Base-by-base conservation (phyloP, 768 basidiomycete species). In the Tricholoma sp. region DNA sequence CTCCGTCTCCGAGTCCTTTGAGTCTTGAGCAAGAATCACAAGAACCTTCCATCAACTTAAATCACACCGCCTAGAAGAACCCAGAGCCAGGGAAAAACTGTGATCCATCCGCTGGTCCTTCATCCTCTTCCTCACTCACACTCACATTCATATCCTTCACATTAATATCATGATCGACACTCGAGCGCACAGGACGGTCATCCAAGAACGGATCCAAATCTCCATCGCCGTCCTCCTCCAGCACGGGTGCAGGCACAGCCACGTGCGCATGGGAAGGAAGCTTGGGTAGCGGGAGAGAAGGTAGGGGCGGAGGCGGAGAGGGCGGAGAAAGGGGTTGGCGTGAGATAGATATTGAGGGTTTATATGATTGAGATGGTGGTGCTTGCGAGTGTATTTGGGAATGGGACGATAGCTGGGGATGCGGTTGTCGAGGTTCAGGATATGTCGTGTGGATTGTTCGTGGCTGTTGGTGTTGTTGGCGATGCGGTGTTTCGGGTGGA, bases 31-130 rank as follows among this genome's bases (percentile, higher is more conserved):
- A 24, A 24, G 24, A 24, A 2, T 24, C 24, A 24, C 4, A 24
- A 24, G 24, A 36, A 6, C 4, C 34, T 8, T 36, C 34, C 34
- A 36, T 11, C 34, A 36, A n/a, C n/a, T n/a, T n/a, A n/a, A 36
- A 24, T 24, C 9, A 36, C 9, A 11, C 9, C 20, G 28, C 32
- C 47, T 49, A 49, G 54, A 74, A 73, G 61, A 74, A 67, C 29
- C 70, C 74, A 49, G 73, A 74, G 18, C 74, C 74, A 52, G 74
- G 72, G 56, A 70, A 74, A 54, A 73, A 65, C 63, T 72, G 70
- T n/a, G 70, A 71, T 52, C 63, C 72, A 12, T 66, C 66, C 41
- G 55, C 59, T 20, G 58, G 63, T 29, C 59, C 64, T 17, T 65
- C 65, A 13, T 65, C 68, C 12, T 61, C 58, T 49, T 49, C 59